These are phyloP conservation scores for Exophiala mesophila DNA, from an alignment of 2,329 filamentous ascomycete genomes.

Conservation along the genomic window DNA sequence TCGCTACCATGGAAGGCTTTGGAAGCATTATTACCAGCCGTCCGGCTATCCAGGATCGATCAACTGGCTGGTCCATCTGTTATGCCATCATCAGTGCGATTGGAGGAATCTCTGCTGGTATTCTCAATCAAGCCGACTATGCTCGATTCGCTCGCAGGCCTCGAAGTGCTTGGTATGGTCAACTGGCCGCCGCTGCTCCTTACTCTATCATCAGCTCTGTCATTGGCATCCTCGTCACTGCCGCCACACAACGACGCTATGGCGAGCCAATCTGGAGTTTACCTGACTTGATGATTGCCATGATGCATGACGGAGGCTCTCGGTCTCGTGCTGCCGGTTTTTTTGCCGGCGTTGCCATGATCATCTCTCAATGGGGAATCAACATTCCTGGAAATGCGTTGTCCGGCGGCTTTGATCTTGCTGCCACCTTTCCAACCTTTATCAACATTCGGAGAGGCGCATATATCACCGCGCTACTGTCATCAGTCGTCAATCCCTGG, in stretches of 20 bases:
- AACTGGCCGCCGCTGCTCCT: slow-evolving; percentile 34
- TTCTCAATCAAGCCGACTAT: slow-evolving; percentile 45
- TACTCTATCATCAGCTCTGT: slow-evolving; percentile 38
- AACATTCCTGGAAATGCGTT: slow-evolving; percentile 47
- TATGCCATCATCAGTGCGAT: slow-evolving; percentile 40
- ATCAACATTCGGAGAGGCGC: slow-evolving; percentile 54
- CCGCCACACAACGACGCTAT: slow-evolving; percentile 33
- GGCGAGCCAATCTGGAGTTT: slow-evolving; percentile 40
- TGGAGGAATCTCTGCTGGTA: slow-evolving; percentile 42
- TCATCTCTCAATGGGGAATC: slow-evolving; percentile 44
- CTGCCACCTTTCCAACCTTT: slow-evolving; percentile 48
- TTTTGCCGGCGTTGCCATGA: slow-evolving; percentile 44
- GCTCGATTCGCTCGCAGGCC: slow-evolving; percentile 40
- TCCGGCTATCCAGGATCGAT: slow-evolving; percentile 12
- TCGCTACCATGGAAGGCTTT: slow-evolving; percentile 33
- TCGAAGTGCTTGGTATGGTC: slow-evolving; percentile 40
- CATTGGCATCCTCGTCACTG: slow-evolving; percentile 36
- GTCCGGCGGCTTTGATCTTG: slow-evolving; percentile 52
- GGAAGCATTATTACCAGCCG: slow-evolving; percentile 23
- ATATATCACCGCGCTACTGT: slow-evolving; percentile 44
- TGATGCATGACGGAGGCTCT: slow-evolving; percentile 30
- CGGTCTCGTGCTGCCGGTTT: slow-evolving; percentile 42
- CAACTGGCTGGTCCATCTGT: slow-evolving; percentile 18
- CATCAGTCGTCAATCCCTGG: slow-evolving; percentile 48
- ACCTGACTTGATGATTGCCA: slow-evolving; percentile 35